Conservation (phyloP, 352 stramenopile genomes). For the Poterioochromonas sp. region DNA sequence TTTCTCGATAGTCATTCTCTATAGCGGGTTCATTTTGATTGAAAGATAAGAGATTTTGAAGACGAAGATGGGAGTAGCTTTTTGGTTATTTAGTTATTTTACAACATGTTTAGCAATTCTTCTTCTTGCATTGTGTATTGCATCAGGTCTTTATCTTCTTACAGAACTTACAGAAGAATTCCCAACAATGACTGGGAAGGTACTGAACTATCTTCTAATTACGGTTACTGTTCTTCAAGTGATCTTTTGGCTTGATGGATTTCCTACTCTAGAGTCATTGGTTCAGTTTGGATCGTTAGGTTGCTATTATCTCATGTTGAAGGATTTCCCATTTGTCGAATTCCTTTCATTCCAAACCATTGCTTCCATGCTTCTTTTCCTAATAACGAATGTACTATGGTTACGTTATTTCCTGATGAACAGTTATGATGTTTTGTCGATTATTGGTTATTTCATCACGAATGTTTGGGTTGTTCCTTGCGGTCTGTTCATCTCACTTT, state of each 20-base stretch:
- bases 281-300: neutral
- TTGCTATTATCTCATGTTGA: neutral
- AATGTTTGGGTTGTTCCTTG: constrained; percentile 6
- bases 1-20: too few species aligned
- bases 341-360: neutral
- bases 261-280: neutral
- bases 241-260: neutral
- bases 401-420: neutral
- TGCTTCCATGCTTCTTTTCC: neutral
- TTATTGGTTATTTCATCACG: constrained; percentile 7
- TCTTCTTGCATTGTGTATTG: neutral
- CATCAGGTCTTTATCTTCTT: constrained; percentile 14
- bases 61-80: constrained; percentile 12
- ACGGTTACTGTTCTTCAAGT: neutral
- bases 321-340: constrained; percentile 8
- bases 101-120: neutral
- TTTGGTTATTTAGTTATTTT: constrained; percentile 24
- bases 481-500: neutral
- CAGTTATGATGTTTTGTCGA: neutral
- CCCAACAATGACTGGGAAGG: constrained; percentile 18
- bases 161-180: constrained; percentile 20
- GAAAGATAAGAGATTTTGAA: too few species aligned
- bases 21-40: too few species aligned
- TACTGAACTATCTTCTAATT: neutral
- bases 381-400: constrained; percentile 10